These are phyloP conservation scores for Backusella macrospora DNA, from an alignment of 192 early-diverging fungal species.

Conservation along the genomic window DNA sequence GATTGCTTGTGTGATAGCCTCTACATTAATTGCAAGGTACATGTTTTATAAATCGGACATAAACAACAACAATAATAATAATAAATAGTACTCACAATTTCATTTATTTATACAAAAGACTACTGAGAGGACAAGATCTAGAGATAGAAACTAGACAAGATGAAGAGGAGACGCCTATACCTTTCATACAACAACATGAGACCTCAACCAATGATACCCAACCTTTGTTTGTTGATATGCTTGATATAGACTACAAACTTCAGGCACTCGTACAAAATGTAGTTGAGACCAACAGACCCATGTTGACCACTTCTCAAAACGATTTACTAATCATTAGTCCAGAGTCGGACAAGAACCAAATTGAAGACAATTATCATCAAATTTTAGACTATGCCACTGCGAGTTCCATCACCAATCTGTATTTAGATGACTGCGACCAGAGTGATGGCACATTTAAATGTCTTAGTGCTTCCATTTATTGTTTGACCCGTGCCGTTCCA, in stretches of 20 bases:
- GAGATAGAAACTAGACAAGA: constrained; percentile 16
- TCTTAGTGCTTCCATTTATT: constrained; percentile 33
- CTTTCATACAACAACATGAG: background rate
- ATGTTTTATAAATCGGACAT: background rate
- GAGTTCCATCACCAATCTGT: constrained; percentile 8
- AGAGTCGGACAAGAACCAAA: constrained; percentile 27
- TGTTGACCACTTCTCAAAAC: constrained; percentile 33
- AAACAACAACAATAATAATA: too few species aligned
- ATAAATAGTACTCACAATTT: background rate
- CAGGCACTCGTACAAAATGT: constrained; percentile 33
- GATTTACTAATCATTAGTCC: constrained; percentile 34
- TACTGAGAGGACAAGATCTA: constrained; percentile 39
- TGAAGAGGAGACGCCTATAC: constrained; percentile 1
- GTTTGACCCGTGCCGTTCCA: constrained; percentile 34
- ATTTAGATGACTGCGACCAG: constrained; percentile 9
- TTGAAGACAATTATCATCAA: constrained; percentile 33
- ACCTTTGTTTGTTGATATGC: constrained; percentile 21
- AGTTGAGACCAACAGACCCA: constrained; percentile 40
- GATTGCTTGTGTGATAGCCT: constrained; percentile 46
- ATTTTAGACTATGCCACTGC: constrained; percentile 22
- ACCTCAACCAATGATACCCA: constrained; percentile 20
- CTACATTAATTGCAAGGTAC: constrained; percentile 40
- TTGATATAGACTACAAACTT: constrained; percentile 27
- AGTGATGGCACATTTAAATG: constrained; percentile 27
- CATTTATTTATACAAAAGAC: constrained; percentile 13